Evolutionary conservation across 148 eudicot genomes (phyloP).

Genomic region (Camellia lanceoleosa): DNA sequence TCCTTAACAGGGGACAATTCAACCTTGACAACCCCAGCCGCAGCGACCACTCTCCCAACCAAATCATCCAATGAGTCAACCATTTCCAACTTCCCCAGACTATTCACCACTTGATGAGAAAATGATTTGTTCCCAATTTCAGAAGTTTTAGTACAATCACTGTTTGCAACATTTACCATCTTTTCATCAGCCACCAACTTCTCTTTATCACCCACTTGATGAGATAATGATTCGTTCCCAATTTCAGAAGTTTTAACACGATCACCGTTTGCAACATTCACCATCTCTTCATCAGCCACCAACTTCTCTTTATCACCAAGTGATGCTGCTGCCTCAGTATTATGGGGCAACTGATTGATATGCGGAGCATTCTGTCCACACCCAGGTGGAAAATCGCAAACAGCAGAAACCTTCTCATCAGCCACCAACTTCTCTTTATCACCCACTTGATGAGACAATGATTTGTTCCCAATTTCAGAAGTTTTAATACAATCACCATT

Average conservation of each 20-base stretch:
- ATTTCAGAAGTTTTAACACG: slow-evolving; percentile 18
- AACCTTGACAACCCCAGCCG: slow-evolving; percentile 4
- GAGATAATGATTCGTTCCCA: slow-evolving; percentile 17
- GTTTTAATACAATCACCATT: slow-evolving; percentile 17
- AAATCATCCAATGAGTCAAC: slow-evolving; percentile 14
- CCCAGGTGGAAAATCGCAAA: slow-evolving; percentile 69
- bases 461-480: slow-evolving; percentile 18
- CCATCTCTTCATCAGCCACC: slow-evolving; percentile 9
- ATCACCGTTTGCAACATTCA: slow-evolving; percentile 18
- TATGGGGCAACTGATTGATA: slow-evolving; percentile 12
- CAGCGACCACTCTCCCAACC: slow-evolving; percentile 17
- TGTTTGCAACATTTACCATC: background rate
- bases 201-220: background rate
- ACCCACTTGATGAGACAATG: slow-evolving; percentile 17
- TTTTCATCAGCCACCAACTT: too few relatives aligned
- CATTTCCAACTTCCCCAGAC: slow-evolving; percentile 16
- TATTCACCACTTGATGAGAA: slow-evolving; percentile 13
- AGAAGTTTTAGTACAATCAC: slow-evolving; percentile 18
- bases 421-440: too few relatives aligned
- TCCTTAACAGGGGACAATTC: slow-evolving; percentile 1
- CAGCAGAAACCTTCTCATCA: slow-evolving; percentile 18
- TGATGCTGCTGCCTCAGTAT: slow-evolving; percentile 11
- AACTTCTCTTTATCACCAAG: slow-evolving; percentile 8
- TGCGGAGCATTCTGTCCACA: slow-evolving; percentile 55
- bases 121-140: slow-evolving; percentile 17